Evolutionary conservation across 2,329 filamentous ascomycete genomes (phyloP), one percentile per base, ranked within the genome.

Genomic region (Fusarium sambucinum): DNA sequence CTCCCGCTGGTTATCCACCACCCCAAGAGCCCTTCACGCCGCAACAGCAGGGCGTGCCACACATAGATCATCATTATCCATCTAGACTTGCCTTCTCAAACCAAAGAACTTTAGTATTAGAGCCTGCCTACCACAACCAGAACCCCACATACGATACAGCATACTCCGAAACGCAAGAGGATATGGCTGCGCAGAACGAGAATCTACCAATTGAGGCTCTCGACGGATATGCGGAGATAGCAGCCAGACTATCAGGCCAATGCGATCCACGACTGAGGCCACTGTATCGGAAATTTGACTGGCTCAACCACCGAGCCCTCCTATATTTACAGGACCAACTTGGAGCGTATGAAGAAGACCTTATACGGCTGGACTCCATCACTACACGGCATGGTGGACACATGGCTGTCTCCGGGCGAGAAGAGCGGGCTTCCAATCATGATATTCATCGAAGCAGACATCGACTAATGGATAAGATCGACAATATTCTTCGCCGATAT

Each of bases 281-380:
- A 1, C 86, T 97, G 60, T 97, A 97, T 77, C 88, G 94, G 42
- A 90, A 90, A 58, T 97, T 97, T 74, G 90, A 92, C 75, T 85
- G 88, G 13, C 81, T 97, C 19, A 94, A 96, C 72, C 93, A 97
- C 76, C 89, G 94, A 4, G 81, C 97, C 4, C 81, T 97, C 4
- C 83, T 97, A 1, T 90, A 96, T 66, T 83, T 97, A 17, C 94
- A 97, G 77, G 93, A 97, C 74, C 93, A 97, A 76, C 87, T 97
- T 19, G 84, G 85, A 30, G 91, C 95, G 72, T 82, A 97, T 37
- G 94, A 97, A 78, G 90, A 93, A 73, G 89, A 94, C 59, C 84
- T 97, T 1, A 86, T 87, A 19, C 82, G 84, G 0, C 79, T 96
- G 1, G 94, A 97, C 73, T 80, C 80, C 21, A 79, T 80, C 2